Conservation (phyloP, 164 flowering plant genomes). For the Magnolia sinica region DNA sequence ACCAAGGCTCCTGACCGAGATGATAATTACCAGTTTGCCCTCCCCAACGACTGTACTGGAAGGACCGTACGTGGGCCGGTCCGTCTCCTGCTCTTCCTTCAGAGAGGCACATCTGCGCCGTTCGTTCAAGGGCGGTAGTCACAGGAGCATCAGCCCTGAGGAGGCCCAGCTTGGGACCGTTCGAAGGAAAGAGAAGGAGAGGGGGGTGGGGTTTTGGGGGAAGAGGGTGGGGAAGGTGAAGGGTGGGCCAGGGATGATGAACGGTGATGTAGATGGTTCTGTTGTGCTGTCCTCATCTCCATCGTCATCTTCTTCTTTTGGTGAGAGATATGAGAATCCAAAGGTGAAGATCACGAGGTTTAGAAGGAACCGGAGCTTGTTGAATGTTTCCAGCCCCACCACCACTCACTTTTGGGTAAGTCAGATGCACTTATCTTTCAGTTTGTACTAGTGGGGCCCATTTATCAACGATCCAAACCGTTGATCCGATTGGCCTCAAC, state of each 20-base stretch:
- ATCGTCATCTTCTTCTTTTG: not conserved
- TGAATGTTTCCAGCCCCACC: conserved; percentile 19
- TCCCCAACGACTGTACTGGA: conserved; percentile 68
- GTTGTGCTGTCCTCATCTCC: conserved; percentile 18
- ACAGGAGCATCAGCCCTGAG: not conserved
- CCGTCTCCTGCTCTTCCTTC: conserved; percentile 32
- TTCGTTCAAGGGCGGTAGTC: conserved; percentile 1
- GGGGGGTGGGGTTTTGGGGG: conserved; percentile 6
- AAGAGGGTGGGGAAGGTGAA: not conserved
- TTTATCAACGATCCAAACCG: not conserved
- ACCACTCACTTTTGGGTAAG: conserved; percentile 42
- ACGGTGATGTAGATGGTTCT: conserved; percentile 13
- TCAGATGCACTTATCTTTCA: not conserved
- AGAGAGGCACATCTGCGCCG: not conserved
- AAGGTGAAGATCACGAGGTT: conserved; percentile 40
- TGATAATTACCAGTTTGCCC: conserved; percentile 20
- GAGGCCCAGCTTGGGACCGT: conserved; percentile 15
- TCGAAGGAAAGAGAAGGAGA: conserved; percentile 12
- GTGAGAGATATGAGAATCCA: not conserved
- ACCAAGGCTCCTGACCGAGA: conserved; percentile 44
- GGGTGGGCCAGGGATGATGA: not conserved
- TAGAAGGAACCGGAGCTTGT: conserved; percentile 30
- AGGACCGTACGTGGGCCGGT: conserved; percentile 49
- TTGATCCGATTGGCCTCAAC: not conserved
- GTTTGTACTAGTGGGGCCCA: not conserved